phyloP scores from a whole-genome alignment of 371 early-diverging fungal species.

The Thermomucor indicae-seudaticae region DNA sequence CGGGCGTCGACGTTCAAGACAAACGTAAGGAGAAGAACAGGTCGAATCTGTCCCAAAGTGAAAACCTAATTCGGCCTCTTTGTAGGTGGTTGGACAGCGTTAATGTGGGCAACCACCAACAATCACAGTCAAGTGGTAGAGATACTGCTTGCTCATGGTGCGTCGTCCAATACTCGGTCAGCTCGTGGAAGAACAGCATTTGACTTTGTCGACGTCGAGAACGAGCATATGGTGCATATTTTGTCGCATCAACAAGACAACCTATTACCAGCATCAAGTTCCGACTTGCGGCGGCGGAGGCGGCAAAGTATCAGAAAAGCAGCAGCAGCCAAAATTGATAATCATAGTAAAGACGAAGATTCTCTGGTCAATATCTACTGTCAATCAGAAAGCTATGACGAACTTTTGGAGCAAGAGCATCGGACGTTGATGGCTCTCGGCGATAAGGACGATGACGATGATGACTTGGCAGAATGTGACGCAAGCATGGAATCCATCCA shows the following conservation, averaged over 20 bases:
- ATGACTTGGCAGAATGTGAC: slow-evolving; percentile 13
- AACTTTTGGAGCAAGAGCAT: slow-evolving; percentile 4
- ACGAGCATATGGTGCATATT: slow-evolving; percentile 48
- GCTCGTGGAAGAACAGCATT: slow-evolving; percentile 70
- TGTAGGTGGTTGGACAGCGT: slow-evolving; percentile 85
- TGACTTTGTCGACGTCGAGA: slow-evolving; percentile 67
- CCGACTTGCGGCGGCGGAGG: neutral
- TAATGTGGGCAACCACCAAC: slow-evolving; percentile 93
- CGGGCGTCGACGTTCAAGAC: slow-evolving; percentile 68
- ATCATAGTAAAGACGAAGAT: neutral
- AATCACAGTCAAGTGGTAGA: slow-evolving; percentile 71
- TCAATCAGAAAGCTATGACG: slow-evolving; percentile 10
- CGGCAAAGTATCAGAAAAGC: neutral
- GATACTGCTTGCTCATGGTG: slow-evolving; percentile 73
- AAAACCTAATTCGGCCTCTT: too few relatives aligned
- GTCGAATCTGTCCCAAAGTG: too few relatives aligned
- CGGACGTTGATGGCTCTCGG: neutral
- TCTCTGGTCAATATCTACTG: neutral
- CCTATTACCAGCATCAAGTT: neutral
- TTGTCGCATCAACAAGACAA: slow-evolving; percentile 14
- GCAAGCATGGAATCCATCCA: slow-evolving; percentile 33
- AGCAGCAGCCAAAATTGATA: neutral
- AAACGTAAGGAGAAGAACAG: slow-evolving; percentile 46
- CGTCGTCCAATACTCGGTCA: slow-evolving; percentile 62
- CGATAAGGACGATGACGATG: slow-evolving; percentile 3